These are phyloP conservation scores for Olyra latifolia DNA, from an alignment of 176 grass and related monocot genomes.

Conservation along the genomic window DNA sequence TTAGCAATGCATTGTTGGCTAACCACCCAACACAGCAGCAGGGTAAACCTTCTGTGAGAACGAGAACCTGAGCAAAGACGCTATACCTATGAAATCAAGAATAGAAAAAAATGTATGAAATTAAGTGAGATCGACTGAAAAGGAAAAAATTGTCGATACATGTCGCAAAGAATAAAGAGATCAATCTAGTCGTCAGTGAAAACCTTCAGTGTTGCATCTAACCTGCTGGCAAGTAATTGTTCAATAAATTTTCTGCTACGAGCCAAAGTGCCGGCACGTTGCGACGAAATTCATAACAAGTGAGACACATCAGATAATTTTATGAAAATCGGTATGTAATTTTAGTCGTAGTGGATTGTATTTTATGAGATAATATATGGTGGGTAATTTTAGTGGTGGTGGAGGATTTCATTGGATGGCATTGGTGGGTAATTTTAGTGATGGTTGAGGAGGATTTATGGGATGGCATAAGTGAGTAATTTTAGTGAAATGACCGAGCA, in stretches of 20 bases:
- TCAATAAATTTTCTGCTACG: not conserved
- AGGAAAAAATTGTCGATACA: not conserved
- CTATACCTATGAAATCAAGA: not conserved
- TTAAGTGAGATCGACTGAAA: not conserved
- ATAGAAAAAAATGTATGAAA: not conserved
- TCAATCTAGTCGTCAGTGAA: not conserved
- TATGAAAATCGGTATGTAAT: too few species aligned
- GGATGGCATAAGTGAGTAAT: too few species aligned
- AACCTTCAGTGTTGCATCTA: not conserved
- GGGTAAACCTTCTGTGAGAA: not conserved
- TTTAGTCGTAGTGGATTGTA: too few species aligned
- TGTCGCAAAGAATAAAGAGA: constrained; percentile 1
- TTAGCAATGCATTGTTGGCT: not conserved
- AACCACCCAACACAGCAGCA: not conserved
- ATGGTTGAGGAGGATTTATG: too few species aligned
- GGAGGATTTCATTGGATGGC: too few species aligned
- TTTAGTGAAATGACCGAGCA: too few species aligned
- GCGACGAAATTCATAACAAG: too few species aligned
- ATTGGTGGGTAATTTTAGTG: too few species aligned
- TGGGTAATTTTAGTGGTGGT: too few species aligned
- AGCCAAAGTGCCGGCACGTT: too few species aligned
- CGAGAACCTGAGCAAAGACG: not conserved
- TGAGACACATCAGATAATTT: too few species aligned
- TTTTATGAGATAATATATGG: too few species aligned
- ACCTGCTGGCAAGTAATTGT: not conserved